phyloP scores from a whole-genome alignment of 2,329 filamentous ascomycete genomes.

The Aspergillus bombycis region DNA sequence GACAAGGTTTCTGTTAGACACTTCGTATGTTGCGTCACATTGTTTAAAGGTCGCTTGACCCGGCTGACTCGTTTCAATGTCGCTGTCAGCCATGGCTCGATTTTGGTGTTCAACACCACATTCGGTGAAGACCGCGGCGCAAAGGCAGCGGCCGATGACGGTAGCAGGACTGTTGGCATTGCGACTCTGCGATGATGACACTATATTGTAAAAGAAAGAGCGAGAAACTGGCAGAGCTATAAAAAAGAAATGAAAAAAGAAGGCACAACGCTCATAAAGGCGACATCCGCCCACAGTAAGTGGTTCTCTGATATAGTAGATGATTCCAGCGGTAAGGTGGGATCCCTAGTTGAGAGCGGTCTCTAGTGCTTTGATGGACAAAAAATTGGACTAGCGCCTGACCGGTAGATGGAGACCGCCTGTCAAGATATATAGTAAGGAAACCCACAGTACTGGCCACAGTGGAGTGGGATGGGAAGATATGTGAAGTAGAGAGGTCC shows the following conservation, averaged over 20 bases:
- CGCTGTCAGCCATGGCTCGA: conserved; percentile 95
- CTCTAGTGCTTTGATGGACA: conserved; percentile 1
- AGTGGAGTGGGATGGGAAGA: conserved; percentile 14
- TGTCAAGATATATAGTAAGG: conserved; percentile 13
- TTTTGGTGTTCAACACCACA: conserved; percentile 87
- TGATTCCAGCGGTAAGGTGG: conserved; percentile 3
- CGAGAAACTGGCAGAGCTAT: conserved; percentile 32
- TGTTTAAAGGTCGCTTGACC: conserved; percentile 96
- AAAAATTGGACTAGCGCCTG: conserved; percentile 10
- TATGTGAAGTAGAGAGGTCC: conserved; percentile 16
- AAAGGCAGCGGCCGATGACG: conserved; percentile 94
- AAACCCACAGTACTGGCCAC: conserved; percentile 11
- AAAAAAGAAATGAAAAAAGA: conserved; percentile 41
- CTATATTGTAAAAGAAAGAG: conserved; percentile 42
- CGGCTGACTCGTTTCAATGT: conserved; percentile 96
- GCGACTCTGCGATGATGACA: conserved; percentile 52
- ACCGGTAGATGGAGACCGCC: conserved; percentile 10
- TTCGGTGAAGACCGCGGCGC: conserved; percentile 92
- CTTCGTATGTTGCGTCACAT: conserved; percentile 89
- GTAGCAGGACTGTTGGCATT: conserved; percentile 93
- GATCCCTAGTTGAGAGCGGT: conserved; percentile 1
- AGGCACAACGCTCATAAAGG: conserved; percentile 37
- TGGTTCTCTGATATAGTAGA: conserved; percentile 15
- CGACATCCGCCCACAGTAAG: conserved; percentile 44
- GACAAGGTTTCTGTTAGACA: conserved; percentile 95